Conservation (phyloP, 495 filamentous ascomycete species). For the Neurospora cerealis region DNA sequence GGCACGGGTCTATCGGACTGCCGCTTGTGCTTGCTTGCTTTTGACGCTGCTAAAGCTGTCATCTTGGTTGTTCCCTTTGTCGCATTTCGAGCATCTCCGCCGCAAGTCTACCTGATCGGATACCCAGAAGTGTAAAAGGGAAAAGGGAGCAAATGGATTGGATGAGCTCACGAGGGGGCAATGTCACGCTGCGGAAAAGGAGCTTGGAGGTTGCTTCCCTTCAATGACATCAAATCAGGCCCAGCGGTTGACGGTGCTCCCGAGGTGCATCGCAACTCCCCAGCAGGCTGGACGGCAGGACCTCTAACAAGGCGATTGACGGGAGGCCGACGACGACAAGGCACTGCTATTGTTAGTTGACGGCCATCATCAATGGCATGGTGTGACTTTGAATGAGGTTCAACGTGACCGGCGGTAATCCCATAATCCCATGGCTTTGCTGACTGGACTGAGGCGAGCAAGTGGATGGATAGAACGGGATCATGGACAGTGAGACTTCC, state of each 20-base stretch:
- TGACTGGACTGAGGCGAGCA: neutral
- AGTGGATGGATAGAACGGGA: neutral
- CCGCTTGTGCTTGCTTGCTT: neutral
- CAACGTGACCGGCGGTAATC: neutral
- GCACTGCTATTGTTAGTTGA: neutral
- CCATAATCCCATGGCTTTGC: neutral
- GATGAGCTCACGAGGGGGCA: neutral
- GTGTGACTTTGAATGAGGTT: neutral
- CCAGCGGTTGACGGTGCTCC: neutral
- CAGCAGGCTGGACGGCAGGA: neutral
- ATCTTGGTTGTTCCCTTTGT: neutral
- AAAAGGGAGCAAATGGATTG: neutral
- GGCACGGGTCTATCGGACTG: neutral
- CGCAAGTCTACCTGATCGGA: neutral
- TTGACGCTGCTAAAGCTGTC: neutral
- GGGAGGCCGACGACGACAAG: neutral
- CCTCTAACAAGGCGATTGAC: neutral
- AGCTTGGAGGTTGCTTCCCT: neutral
- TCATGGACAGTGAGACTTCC: neutral
- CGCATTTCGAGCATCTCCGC: neutral
- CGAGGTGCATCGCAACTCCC: neutral
- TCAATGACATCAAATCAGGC: neutral
- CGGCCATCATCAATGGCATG: neutral
- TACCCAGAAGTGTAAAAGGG: neutral
- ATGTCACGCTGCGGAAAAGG: neutral